A percentile compares a stretch with the other conserved stretches of the same genome.
phyloP scores from a whole-genome alignment of 441 rosid species.

The Melastoma candidum region DNA sequence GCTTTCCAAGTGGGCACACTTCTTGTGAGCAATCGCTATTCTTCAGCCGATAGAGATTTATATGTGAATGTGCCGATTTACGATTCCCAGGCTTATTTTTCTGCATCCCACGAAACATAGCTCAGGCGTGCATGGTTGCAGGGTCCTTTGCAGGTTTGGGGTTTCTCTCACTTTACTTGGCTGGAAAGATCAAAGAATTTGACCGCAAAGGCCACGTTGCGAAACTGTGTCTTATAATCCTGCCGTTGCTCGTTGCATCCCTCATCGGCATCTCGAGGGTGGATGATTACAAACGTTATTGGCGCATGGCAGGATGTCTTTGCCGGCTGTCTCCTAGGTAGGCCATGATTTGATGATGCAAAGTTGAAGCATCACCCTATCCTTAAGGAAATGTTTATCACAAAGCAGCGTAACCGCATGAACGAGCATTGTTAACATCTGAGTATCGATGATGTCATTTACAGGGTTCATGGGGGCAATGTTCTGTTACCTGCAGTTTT shows the following conservation, averaged over 20 bases:
- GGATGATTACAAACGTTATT: constrained; percentile 10
- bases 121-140: too few species aligned
- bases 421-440: too few species aligned
- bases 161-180: constrained; percentile 9
- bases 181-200: constrained; percentile 11
- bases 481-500: constrained; percentile 14
- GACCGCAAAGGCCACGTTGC: constrained; percentile 7
- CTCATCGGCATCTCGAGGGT: constrained; percentile 9
- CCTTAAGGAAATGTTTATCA: too few species aligned
- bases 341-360: background rate
- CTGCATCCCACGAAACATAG: too few species aligned
- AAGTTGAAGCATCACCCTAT: background rate
- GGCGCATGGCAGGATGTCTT: constrained; percentile 12
- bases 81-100: background rate
- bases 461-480: constrained; percentile 4
- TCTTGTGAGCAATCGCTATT: constrained; percentile 3
- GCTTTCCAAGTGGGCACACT: constrained; percentile 12
- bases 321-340: constrained; percentile 13
- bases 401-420: too few species aligned
- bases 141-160: constrained; percentile 13
- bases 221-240: constrained; percentile 8
- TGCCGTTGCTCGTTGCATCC: constrained; percentile 6
- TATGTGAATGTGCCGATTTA: background rate
- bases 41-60: background rate
- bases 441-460: background rate